Conservation (phyloP, 306 rosid genomes). For the Acacia acuminata region DNA sequence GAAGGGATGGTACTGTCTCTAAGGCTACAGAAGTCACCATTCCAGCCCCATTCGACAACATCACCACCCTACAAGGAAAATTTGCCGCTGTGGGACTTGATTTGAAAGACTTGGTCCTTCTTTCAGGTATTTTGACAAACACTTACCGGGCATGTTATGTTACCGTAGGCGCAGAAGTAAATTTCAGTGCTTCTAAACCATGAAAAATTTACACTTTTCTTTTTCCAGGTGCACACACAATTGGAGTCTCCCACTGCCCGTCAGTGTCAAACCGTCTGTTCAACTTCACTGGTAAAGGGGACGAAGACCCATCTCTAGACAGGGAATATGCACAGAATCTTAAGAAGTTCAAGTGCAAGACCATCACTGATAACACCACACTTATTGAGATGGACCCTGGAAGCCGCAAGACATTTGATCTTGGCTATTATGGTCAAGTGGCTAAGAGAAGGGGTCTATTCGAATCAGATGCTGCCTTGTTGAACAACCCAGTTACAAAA, state of each 20-base stretch:
- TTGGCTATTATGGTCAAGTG: constrained; percentile 53
- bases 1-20: constrained; percentile 78
- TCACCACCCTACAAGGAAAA: constrained; percentile 51
- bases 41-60: constrained; percentile 68
- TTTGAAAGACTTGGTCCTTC: constrained; percentile 69
- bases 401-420: constrained; percentile 72
- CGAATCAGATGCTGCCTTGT: constrained; percentile 68
- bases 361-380: constrained; percentile 46
- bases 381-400: constrained; percentile 87
- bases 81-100: constrained; percentile 71
- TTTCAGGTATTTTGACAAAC: constrained; percentile 54
- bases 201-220: background rate
- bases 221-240: constrained; percentile 77
- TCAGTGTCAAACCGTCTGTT: constrained; percentile 58
- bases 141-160: background rate
- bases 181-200: background rate
- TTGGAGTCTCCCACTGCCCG: constrained; percentile 72
- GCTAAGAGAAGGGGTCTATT: constrained; percentile 75
- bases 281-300: constrained; percentile 73
- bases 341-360: constrained; percentile 60
- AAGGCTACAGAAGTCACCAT: constrained; percentile 45
- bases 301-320: constrained; percentile 72
- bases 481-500: constrained; percentile 44
- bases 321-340: constrained; percentile 63
- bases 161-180: background rate